phyloP scores from a whole-genome alignment of 192 early-diverging fungal genomes.

The Gonapodya prolifera region DNA sequence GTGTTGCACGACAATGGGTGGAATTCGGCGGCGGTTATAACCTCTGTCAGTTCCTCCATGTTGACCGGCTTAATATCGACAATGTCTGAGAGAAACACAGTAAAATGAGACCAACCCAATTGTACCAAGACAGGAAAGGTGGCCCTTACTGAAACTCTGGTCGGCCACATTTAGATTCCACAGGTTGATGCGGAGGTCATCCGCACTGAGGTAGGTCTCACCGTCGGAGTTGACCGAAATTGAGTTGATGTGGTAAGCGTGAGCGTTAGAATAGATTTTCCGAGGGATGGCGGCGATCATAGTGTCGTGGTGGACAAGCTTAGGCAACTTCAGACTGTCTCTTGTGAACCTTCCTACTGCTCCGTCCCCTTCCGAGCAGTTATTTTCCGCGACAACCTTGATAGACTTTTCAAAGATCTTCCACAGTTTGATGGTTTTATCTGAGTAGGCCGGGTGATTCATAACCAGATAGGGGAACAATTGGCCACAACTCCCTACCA shows the following conservation, averaged over 20 bases:
- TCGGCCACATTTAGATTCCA: constrained; percentile 97
- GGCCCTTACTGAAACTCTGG: constrained; percentile 73
- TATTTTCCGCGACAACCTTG: constrained; percentile 88
- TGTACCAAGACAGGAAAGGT: background rate
- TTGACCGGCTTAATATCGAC: constrained; percentile 99
- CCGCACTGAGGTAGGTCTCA: constrained; percentile 94
- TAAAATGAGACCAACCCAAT: background rate
- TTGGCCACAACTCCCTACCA: constrained; percentile 29
- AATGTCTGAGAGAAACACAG: constrained; percentile 52
- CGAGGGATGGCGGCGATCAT: constrained; percentile 91
- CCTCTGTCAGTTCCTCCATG: constrained; percentile 98
- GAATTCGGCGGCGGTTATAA: constrained; percentile 97
- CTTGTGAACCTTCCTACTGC: background rate
- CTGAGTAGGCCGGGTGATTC: constrained; percentile 23
- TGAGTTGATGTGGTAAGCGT: constrained; percentile 99
- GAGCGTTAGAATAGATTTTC: constrained; percentile 94
- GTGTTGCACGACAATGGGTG: constrained; percentile 91
- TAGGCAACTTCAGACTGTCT: constrained; percentile 55
- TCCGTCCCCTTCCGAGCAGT: constrained; percentile 51
- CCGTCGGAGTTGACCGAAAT: constrained; percentile 98
- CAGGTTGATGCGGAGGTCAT: constrained; percentile 95
- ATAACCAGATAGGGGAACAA: constrained; percentile 1
- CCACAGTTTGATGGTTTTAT: constrained; percentile 99
- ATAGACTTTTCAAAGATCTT: constrained; percentile 97
- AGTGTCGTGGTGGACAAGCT: constrained; percentile 85